Base-by-base conservation (phyloP, 1,284 basidiomycete species). In the Psilocybe mexicana region DNA sequence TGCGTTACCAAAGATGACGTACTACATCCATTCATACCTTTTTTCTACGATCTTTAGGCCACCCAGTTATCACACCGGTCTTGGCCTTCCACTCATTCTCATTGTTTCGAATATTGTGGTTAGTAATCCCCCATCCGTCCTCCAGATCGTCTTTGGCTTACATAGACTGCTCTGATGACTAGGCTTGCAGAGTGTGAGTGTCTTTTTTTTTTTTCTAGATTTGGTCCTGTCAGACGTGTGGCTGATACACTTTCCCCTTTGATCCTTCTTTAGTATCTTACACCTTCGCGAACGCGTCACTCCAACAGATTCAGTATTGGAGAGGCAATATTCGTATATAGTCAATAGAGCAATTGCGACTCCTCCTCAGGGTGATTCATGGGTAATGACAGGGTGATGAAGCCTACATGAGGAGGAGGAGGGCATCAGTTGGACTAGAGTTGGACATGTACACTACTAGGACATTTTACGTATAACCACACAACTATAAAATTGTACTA, bases 161-260 rank as follows among this genome's bases (percentile, higher is more conserved):
- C 18, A 25, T 26, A 7, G 40, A 50, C 8, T 33, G 8, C 44
- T 24, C 2, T 30, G 12, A 11, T 43, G 3, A 40, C 18, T 52
- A 67, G 66, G 66, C 66, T 8, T 67, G 66, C 55, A 60, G 66
- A 54, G 56, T 67, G 66, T 67, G 44, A 58, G 66, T 43, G 38
- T 25, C n/a, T 26, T 18, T 2, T 23, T 11, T 24, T 18, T 4
- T 28, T 36, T 3, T 23, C n/a, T 43, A 8, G 23, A 44, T 49
- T 6, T 30, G 10, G 26, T 7, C 30, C 46, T 23, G 23, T 38
- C 8, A 24, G 18, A 18, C 18, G 18, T 18, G 18, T 18, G 18
- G 18, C 18, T 18, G 18, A 18, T 18, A 18, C 18, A 18, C 18
- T 40, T 14, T 46, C 11, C 6, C 23, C 8, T 45, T 25, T 45